phyloP scores from a whole-genome alignment of 2,329 filamentous ascomycete genomes.

The Zasmidium cellare region DNA sequence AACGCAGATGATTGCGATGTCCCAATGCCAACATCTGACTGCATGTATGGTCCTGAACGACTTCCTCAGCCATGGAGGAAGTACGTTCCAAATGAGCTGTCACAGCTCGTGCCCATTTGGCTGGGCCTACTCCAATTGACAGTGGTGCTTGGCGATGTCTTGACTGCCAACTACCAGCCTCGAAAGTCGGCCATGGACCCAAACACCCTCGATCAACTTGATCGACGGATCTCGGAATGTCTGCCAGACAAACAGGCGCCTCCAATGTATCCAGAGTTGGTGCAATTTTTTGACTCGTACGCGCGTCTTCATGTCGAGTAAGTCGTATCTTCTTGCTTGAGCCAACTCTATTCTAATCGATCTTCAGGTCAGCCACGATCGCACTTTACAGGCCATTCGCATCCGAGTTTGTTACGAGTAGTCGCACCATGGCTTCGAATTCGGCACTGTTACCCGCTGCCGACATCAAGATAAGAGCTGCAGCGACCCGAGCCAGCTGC shows the following conservation, averaged over 20 bases:
- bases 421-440: slow-evolving; percentile 3
- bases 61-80: slow-evolving; percentile 5
- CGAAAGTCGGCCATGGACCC: slow-evolving; percentile 5
- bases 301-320: slow-evolving; percentile 7
- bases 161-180: slow-evolving; percentile 9
- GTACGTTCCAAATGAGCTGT: slow-evolving; percentile 9
- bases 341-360: not conserved
- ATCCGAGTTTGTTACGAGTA: slow-evolving; percentile 6
- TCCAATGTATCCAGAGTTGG: slow-evolving; percentile 3
- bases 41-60: slow-evolving; percentile 10
- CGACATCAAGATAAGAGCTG: slow-evolving; percentile 5
- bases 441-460: not conserved
- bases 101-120: slow-evolving; percentile 13
- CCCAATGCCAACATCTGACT: slow-evolving; percentile 11
- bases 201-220: slow-evolving; percentile 6
- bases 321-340: not conserved
- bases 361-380: not conserved
- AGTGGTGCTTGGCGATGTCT: slow-evolving; percentile 8
- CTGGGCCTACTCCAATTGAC: slow-evolving; percentile 13
- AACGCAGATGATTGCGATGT: slow-evolving; percentile 16
- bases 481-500: slow-evolving; percentile 8
- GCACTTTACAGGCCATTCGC: slow-evolving; percentile 13
- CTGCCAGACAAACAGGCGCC: slow-evolving; percentile 7
- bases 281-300: slow-evolving; percentile 9
- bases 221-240: slow-evolving; percentile 8